A percentile compares a stretch with the other conserved stretches of the same genome.
Conservation (phyloP, 2,329 filamentous ascomycete species). For the Phoma sp. region DNA sequence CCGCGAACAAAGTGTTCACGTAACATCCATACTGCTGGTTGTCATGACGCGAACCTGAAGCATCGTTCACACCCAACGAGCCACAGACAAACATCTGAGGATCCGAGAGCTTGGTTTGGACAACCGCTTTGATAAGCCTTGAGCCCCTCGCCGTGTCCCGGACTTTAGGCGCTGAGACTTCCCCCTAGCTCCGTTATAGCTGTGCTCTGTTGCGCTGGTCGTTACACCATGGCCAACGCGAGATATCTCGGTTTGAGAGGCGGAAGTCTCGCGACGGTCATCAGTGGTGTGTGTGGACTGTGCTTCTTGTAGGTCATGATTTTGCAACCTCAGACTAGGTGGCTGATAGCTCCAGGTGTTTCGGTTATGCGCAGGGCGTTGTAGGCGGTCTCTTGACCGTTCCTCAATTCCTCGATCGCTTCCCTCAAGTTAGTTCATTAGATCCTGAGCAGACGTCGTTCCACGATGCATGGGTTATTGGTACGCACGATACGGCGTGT, state of each 20-base stretch:
- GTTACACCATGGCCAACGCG: slow-evolving; percentile 22
- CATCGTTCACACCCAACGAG: slow-evolving; percentile 3
- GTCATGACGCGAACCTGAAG: slow-evolving; percentile 18
- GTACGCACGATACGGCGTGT: slow-evolving; percentile 11
- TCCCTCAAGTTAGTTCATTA: slow-evolving; percentile 38
- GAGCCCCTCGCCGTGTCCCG: not conserved
- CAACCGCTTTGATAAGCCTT: slow-evolving; percentile 7
- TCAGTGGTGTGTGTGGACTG: slow-evolving; percentile 36
- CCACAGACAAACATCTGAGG: slow-evolving; percentile 3
- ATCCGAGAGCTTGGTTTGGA: slow-evolving; percentile 6
- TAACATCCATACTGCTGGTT: not conserved
- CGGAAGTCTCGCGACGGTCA: slow-evolving; percentile 25
- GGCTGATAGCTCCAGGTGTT: slow-evolving; percentile 46
- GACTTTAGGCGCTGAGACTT: not conserved
- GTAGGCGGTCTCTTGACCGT: slow-evolving; percentile 75
- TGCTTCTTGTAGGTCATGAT: slow-evolving; percentile 35
- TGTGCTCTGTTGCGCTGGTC: slow-evolving; percentile 4
- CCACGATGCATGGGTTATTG: slow-evolving; percentile 35
- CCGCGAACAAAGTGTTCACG: not conserved
- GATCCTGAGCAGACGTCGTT: slow-evolving; percentile 21
- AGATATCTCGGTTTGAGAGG: slow-evolving; percentile 35
- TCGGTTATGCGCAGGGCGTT: slow-evolving; percentile 72
- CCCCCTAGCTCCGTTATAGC: not conserved
- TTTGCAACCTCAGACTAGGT: not conserved
- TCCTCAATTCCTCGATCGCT: slow-evolving; percentile 60